Conservation (phyloP, 2,329 filamentous ascomycete species). For the Paracoccidioides brasiliensis region DNA sequence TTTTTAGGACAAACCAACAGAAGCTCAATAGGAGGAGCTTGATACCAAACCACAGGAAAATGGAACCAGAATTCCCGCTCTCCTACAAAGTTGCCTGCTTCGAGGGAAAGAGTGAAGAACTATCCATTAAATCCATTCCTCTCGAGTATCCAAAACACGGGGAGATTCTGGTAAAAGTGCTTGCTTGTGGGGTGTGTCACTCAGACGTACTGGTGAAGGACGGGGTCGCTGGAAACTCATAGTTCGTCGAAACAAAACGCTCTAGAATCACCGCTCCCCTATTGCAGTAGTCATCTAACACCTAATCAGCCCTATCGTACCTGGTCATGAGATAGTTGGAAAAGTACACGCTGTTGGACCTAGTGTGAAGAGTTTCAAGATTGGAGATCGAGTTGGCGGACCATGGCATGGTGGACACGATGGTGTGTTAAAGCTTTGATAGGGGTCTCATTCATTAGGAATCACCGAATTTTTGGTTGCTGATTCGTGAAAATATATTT, state of each 20-base stretch:
- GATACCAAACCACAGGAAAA: neutral
- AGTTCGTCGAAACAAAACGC: constrained; percentile 18
- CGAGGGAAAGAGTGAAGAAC: constrained; percentile 37
- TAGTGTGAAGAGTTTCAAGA: constrained; percentile 40
- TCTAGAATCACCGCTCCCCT: neutral
- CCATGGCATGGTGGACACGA: constrained; percentile 52
- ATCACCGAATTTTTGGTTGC: too few species aligned
- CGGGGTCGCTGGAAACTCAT: constrained; percentile 42
- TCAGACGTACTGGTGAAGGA: constrained; percentile 40
- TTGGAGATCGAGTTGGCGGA: constrained; percentile 55
- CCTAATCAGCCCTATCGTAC: constrained; percentile 39
- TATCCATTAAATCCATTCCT: constrained; percentile 46
- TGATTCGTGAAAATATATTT: neutral
- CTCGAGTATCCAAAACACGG: constrained; percentile 43
- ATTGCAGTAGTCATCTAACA: neutral
- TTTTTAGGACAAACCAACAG: neutral
- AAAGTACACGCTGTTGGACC: constrained; percentile 49
- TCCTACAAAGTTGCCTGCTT: constrained; percentile 56
- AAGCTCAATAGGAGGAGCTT: neutral
- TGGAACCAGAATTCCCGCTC: constrained; percentile 37
- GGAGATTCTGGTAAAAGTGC: constrained; percentile 56
- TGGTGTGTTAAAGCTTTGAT: constrained; percentile 10
- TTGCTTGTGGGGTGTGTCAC: constrained; percentile 61
- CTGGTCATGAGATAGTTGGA: constrained; percentile 62
- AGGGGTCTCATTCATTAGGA: neutral